These are phyloP conservation scores for Termitomyces sp. DNA, from an alignment of 768 basidiomycete species.

Conservation along the genomic window DNA sequence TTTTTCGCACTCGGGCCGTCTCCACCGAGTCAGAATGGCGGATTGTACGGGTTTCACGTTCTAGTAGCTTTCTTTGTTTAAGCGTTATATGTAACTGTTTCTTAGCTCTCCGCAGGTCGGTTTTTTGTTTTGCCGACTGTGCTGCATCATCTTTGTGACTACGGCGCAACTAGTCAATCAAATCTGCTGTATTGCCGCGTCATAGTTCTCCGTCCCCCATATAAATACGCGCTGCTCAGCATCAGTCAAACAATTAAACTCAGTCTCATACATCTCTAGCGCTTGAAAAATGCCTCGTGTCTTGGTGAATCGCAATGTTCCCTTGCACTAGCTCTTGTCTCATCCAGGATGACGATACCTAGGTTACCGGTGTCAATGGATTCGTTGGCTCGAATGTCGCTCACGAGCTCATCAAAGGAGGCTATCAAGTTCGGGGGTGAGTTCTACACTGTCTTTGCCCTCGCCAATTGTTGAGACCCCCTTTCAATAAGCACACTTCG, in stretches of 20 bases:
- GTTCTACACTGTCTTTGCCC: neutral
- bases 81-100: too few species aligned
- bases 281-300: neutral
- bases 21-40: too few species aligned
- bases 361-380: conserved; percentile 25
- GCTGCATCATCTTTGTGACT: too few species aligned
- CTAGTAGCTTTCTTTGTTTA: too few species aligned
- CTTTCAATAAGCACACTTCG: conserved; percentile 15
- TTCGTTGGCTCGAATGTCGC: conserved; percentile 22
- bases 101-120: too few species aligned
- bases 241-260: neutral
- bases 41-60: too few species aligned
- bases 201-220: too few species aligned
- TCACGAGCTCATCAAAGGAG: conserved; percentile 17
- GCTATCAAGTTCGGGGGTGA: conserved; percentile 22
- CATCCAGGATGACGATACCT: neutral
- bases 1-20: too few species aligned
- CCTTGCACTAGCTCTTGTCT: neutral
- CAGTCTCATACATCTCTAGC: neutral
- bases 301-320: neutral
- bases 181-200: too few species aligned
- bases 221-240: too few species aligned
- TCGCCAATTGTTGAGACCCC: neutral
- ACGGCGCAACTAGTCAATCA: too few species aligned
- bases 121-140: too few species aligned